These are phyloP conservation scores for Setaria italica DNA, from an alignment of 202 grass and related monocot genomes.

Conservation along the genomic window DNA sequence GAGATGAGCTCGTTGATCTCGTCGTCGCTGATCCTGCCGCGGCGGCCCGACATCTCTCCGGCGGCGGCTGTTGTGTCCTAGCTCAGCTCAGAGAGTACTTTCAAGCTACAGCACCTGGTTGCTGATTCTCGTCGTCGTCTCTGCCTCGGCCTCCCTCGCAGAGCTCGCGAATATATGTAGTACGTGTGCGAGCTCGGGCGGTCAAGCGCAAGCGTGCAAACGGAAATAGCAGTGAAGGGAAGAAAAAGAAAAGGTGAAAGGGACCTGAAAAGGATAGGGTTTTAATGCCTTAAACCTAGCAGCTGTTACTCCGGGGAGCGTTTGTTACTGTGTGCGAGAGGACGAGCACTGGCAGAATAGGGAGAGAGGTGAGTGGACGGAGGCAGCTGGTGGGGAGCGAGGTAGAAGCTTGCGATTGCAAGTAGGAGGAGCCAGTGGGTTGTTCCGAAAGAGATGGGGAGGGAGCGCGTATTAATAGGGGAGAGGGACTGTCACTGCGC, in stretches of 20 bases:
- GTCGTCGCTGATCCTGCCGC: constrained; percentile 80
- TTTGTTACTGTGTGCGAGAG: background rate
- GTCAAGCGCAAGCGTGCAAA: constrained; percentile 36
- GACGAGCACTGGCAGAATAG: background rate
- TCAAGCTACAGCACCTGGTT: background rate
- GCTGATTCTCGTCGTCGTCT: background rate
- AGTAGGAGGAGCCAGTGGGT: constrained; percentile 18
- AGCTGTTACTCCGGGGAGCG: background rate
- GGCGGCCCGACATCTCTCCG: constrained; percentile 76
- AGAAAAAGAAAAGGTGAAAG: constrained; percentile 31
- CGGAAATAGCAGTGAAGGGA: background rate
- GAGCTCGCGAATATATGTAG: constrained; percentile 1
- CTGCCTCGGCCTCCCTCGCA: constrained; percentile 1
- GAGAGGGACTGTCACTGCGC: constrained; percentile 11
- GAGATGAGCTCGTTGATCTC: constrained; percentile 94
- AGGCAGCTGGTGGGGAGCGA: background rate
- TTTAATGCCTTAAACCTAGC: constrained; percentile 20
- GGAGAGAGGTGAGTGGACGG: background rate
- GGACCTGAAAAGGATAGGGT: constrained; percentile 35
- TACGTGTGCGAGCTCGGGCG: background rate
- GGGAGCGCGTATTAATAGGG: constrained; percentile 52
- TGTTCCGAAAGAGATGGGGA: constrained; percentile 38
- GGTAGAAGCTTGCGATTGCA: background rate
- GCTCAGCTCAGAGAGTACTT: background rate
- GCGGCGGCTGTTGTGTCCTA: background rate